These are phyloP conservation scores for Dipteronia sinensis DNA, from an alignment of 345 rosid genomes.

Conservation along the genomic window DNA sequence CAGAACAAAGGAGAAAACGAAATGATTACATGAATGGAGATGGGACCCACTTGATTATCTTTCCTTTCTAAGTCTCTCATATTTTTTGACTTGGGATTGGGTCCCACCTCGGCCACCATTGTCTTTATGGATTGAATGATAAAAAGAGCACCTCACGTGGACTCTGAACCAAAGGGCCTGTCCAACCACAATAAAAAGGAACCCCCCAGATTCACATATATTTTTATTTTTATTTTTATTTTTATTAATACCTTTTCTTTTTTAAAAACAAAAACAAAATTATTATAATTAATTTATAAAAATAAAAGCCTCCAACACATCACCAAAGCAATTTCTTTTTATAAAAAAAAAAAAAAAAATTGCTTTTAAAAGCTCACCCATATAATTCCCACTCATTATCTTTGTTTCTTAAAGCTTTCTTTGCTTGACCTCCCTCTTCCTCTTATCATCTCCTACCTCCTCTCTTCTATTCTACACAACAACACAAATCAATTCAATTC, in stretches of 20 bases:
- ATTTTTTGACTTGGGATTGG: conserved; percentile 66
- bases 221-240: neutral
- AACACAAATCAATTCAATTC: conserved; percentile 14
- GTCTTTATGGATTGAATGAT: conserved; percentile 99
- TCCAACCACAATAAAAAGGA: conserved; percentile 65
- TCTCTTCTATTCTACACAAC: conserved; percentile 6
- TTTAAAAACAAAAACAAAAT: neutral
- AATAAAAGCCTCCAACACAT: conserved; percentile 22
- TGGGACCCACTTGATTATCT: conserved; percentile 50
- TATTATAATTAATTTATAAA: neutral
- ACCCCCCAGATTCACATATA: conserved; percentile 27
- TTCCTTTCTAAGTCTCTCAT: conserved; percentile 45
- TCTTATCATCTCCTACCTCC: conserved; percentile 4
- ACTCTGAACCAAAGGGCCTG: conserved; percentile 93
- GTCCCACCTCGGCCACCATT: conserved; percentile 76
- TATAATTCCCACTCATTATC: conserved; percentile 88
- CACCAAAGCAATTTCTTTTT: conserved; percentile 40
- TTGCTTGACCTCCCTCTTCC: conserved; percentile 15
- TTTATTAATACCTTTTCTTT: neutral
- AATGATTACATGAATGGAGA: conserved; percentile 86
- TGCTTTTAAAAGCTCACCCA: conserved; percentile 66
- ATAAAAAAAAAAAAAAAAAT: conserved; percentile 18
- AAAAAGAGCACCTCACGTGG: conserved; percentile 99
- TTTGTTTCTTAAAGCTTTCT: conserved; percentile 69
- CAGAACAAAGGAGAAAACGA: conserved; percentile 54